Evolutionary conservation across 441 rosid genomes (phyloP).

Genomic region (Macaranga tanarius): DNA sequence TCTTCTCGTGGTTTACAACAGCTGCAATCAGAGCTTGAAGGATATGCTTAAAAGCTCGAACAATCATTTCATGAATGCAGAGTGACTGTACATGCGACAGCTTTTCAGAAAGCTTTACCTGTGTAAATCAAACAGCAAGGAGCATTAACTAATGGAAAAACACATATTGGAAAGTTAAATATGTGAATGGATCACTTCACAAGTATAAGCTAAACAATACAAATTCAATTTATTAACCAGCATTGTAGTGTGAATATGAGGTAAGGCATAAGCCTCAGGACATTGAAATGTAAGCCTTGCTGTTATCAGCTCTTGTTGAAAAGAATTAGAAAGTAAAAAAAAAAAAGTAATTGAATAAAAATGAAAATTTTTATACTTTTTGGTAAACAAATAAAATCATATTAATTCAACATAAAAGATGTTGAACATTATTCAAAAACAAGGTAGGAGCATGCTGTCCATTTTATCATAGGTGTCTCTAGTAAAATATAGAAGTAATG

Average conservation of each 20-base stretch:
- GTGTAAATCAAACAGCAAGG: constrained; percentile 24
- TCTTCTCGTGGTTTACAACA: constrained; percentile 34
- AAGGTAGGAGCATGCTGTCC: not conserved
- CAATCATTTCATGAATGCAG: constrained; percentile 74
- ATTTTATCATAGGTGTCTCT: not conserved
- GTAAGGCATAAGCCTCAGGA: not conserved
- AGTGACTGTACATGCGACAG: constrained; percentile 81
- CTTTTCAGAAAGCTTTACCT: constrained; percentile 65
- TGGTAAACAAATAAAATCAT: not conserved
- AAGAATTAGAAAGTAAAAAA: not conserved
- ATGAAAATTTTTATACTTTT: not conserved
- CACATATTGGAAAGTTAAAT: too few relatives aligned
- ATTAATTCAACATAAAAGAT: not conserved
- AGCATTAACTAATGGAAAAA: constrained; percentile 17
- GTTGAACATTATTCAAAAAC: not conserved
- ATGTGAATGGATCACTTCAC: not conserved
- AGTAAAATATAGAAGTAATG: not conserved
- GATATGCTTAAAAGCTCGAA: constrained; percentile 67
- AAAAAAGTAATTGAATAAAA: not conserved
- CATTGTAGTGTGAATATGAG: not conserved
- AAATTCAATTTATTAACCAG: constrained; percentile 1
- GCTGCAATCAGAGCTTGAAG: constrained; percentile 57
- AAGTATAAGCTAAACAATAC: not conserved
- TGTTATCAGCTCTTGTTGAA: constrained; percentile 2
- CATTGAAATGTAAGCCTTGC: not conserved